Percentiles rank a stretch among this genome's conserved stretches.
phyloP scores from a whole-genome alignment of 768 basidiomycete genomes.

The Termitomyces sp. region DNA sequence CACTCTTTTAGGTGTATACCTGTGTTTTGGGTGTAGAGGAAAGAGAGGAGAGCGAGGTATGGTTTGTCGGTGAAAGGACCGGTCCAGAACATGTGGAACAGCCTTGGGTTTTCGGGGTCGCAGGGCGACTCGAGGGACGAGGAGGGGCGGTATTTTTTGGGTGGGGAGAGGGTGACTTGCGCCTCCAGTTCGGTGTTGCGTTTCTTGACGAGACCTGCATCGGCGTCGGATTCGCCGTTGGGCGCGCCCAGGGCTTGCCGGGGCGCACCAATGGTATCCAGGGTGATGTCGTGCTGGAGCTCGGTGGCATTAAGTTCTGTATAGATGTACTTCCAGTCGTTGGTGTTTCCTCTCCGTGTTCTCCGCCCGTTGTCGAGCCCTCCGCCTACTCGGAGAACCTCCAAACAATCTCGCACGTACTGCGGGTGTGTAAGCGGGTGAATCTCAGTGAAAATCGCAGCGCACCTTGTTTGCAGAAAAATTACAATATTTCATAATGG shows the following conservation, averaged over 20 bases:
- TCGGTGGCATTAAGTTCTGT: slow-evolving; percentile 32
- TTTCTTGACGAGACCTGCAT: slow-evolving; percentile 58
- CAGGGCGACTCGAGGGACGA: slow-evolving; percentile 51
- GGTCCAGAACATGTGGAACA: slow-evolving; percentile 98
- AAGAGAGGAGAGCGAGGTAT: slow-evolving; percentile 88
- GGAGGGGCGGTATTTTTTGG: slow-evolving; percentile 42
- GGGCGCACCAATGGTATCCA: slow-evolving; percentile 14
- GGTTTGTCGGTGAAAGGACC: slow-evolving; percentile 97
- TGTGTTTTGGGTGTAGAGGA: slow-evolving; percentile 90
- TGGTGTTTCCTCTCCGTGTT: slow-evolving; percentile 67
- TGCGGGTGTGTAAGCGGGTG: slow-evolving; percentile 25
- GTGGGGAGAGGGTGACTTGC: slow-evolving; percentile 45
- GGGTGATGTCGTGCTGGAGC: slow-evolving; percentile 18
- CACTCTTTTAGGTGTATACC: slow-evolving; percentile 61
- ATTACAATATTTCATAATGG: slow-evolving; percentile 83
- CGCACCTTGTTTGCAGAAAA: slow-evolving; percentile 69
- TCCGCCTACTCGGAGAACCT: slow-evolving; percentile 82
- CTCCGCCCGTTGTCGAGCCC: slow-evolving; percentile 79
- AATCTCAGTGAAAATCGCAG: too few species aligned
- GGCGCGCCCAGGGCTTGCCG: slow-evolving; percentile 24
- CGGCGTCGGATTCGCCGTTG: slow-evolving; percentile 37
- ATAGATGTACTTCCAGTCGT: slow-evolving; percentile 83
- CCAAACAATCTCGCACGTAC: slow-evolving; percentile 96
- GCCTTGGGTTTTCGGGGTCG: slow-evolving; percentile 71
- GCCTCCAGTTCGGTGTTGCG: slow-evolving; percentile 59